Base-by-base conservation (phyloP, 2,329 filamentous ascomycete species). In the Myriosclerotinia scirpicola region DNA sequence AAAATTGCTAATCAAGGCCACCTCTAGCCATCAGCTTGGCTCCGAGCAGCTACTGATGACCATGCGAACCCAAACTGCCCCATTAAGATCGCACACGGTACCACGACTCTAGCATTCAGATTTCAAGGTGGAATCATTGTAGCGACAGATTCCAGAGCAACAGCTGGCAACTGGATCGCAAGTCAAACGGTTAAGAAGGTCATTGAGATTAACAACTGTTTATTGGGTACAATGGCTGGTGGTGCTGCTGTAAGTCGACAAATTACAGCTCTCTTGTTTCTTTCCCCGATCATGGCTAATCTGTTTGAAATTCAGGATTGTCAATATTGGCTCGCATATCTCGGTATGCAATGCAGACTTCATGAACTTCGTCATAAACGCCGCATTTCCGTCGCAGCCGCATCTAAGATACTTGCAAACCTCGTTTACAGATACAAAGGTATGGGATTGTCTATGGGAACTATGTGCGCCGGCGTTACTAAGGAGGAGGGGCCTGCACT, bases 111-210 rank as follows among this genome's bases (percentile, higher is more conserved):
- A 69, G 94, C 93, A 70, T 99, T 99, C 86, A 89, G 94, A 78
- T 99, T 98, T 85, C 89, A 98, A 82, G 93, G 93, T 76, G 95
- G 95, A 78, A 98, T 99, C 81, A 96, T 99, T 77, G 94, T 99
- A 63, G 94, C 94, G 65, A 99, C 95, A 68, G 95, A 99, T 82
- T 99, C 95, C 68, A 89, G 95, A 81, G 95, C 95, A 68, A 97
- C 95, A 58, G 94, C 95, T 40, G 95, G 95, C 76, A 96, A 95
- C 86, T 99, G 95, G 95, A 99, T 99, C 81, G 95, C 95, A 72
- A 96, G 92, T 81, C 95, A 99, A 85, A 99, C 95, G 64, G 95
- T 99, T 77, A 99, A 99, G 88, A 99, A 99, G 86, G 95, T 99
- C 74, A 98, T 99, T 77, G 93, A 97, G 85, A 97, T 97, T 84